These are phyloP conservation scores for Filobasidium wieringae DNA, from an alignment of 768 basidiomycete genomes.

Conservation along the genomic window DNA sequence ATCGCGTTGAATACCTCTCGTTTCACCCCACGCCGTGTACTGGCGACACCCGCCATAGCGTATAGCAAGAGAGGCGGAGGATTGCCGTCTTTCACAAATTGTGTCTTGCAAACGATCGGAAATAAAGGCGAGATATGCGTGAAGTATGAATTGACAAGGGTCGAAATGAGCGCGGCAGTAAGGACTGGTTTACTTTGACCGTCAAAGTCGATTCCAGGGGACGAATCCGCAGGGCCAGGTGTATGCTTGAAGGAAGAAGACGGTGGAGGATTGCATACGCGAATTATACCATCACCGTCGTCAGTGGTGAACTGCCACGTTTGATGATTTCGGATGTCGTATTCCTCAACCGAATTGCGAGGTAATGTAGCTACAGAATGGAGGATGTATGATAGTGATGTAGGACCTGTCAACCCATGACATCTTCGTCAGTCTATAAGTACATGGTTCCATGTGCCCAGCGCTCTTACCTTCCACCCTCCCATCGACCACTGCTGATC, in stretches of 20 bases:
- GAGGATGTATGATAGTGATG: conserved; percentile 69
- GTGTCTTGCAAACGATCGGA: conserved; percentile 74
- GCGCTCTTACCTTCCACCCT: background rate
- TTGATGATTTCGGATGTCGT: conserved; percentile 79
- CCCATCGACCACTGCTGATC: background rate
- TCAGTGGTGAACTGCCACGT: conserved; percentile 67
- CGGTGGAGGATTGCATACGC: conserved; percentile 33
- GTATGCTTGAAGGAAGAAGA: conserved; percentile 1
- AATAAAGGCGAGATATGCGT: conserved; percentile 72
- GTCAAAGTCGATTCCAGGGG: conserved; percentile 12
- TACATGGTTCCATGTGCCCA: background rate
- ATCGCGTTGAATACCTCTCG: conserved; percentile 80
- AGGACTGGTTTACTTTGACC: conserved; percentile 16
- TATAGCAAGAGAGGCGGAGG: conserved; percentile 72
- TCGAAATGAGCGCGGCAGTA: conserved; percentile 36
- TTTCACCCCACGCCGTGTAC: conserved; percentile 66
- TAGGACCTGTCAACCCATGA: conserved; percentile 52
- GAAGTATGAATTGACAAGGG: conserved; percentile 84
- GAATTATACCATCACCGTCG: conserved; percentile 73
- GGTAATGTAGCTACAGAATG: conserved; percentile 83
- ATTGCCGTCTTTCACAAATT: conserved; percentile 69
- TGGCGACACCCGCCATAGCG: conserved; percentile 84
- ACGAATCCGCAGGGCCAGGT: background rate
- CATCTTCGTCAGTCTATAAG: background rate
- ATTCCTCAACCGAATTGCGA: conserved; percentile 69